Base-by-base conservation (phyloP, 768 basidiomycete genomes). In the Pleurotus platypus region DNA sequence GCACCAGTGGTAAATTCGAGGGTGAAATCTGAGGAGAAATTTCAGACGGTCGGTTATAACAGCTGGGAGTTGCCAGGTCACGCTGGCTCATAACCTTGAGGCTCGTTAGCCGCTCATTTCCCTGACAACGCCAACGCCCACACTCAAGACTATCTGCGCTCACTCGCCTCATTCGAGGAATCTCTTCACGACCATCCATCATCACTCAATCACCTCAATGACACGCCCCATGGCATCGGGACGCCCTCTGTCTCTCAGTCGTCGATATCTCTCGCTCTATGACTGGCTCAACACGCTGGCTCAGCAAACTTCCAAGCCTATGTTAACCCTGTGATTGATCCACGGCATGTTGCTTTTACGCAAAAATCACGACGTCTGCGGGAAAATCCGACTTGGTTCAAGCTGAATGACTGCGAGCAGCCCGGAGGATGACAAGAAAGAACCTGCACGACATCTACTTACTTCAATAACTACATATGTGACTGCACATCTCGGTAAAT, bases 301-400 rank as follows among this genome's bases (percentile, higher is more conserved):
- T 26, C 46, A 50, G 16, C n/a, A 45, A 16, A 30, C 38, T 50
- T 37, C 49, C 49, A 50, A 50, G 49, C 16, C 24, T 13, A 39
- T 39, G 39, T 42, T 38, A 40, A 20, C 51, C 51, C 39, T 54
- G 51, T 54, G 51, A 54, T 54, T 54, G 38, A 42, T 38, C 51
- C 13, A n/a, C 37, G 39, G 38, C 51, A 54, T 54, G 51, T 54
- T 40, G 15, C 22, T 35, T 50, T 50, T 35, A 26, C 49, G 22
- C 30, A 54, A 45, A 54, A 54, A 54, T 54, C 51, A 54, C 39
- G 39, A 53, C 51, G 42, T 37, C n/a, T 26, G 39, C 51, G 51
- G 51, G 18, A 54, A 54, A 39, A 40, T 54, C 51, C 51, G 51
- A 20, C 51, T 54, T 42, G 37, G 51, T 54, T 20, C 24, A 20